These are phyloP conservation scores for Fusarium newnesense DNA, from an alignment of 2,329 filamentous ascomycete genomes.

Conservation along the genomic window DNA sequence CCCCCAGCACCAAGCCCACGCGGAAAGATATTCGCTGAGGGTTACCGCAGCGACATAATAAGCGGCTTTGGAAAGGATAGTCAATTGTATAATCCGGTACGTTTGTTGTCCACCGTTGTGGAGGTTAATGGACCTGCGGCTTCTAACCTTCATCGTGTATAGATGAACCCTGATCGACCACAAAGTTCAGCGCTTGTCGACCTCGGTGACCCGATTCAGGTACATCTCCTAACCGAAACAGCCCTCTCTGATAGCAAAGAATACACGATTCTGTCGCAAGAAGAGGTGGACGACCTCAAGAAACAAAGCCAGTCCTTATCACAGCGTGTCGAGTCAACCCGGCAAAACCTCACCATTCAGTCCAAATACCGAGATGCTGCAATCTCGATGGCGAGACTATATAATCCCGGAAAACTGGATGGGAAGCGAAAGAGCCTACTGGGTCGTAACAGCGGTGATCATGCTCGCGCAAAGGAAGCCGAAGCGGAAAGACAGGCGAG, in stretches of 20 bases:
- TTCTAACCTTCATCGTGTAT: slow-evolving; percentile 22
- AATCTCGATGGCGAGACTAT: slow-evolving; percentile 83
- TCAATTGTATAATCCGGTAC: slow-evolving; percentile 69
- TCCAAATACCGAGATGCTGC: slow-evolving; percentile 95
- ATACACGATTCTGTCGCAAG: slow-evolving; percentile 87
- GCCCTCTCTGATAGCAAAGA: slow-evolving; percentile 88
- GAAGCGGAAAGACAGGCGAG: slow-evolving; percentile 80
- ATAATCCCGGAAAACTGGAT: slow-evolving; percentile 66
- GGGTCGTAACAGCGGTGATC: slow-evolving; percentile 62
- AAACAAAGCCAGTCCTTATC: slow-evolving; percentile 80
- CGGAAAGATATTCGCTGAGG: slow-evolving; percentile 65
- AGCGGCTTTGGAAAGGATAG: slow-evolving; percentile 65
- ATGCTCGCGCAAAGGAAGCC: slow-evolving; percentile 66
- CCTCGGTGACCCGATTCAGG: slow-evolving; percentile 78
- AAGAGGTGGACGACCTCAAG: slow-evolving; percentile 92
- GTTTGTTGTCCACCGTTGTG: slow-evolving; percentile 34
- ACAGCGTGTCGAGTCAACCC: slow-evolving; percentile 82
- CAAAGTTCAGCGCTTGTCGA: slow-evolving; percentile 69
- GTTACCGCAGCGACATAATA: slow-evolving; percentile 66
- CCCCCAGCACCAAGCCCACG: slow-evolving; percentile 52
- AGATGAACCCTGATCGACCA: slow-evolving; percentile 63
- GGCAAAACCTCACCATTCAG: slow-evolving; percentile 86
- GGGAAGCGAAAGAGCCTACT: slow-evolving; percentile 61
- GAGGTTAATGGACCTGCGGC: background rate
- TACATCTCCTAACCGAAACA: slow-evolving; percentile 93